Percentiles rank a stretch among this genome's conserved stretches.
Evolutionary conservation across 2,329 filamentous ascomycete genomes (phyloP).

Genomic region (Colletotrichum sp.): DNA sequence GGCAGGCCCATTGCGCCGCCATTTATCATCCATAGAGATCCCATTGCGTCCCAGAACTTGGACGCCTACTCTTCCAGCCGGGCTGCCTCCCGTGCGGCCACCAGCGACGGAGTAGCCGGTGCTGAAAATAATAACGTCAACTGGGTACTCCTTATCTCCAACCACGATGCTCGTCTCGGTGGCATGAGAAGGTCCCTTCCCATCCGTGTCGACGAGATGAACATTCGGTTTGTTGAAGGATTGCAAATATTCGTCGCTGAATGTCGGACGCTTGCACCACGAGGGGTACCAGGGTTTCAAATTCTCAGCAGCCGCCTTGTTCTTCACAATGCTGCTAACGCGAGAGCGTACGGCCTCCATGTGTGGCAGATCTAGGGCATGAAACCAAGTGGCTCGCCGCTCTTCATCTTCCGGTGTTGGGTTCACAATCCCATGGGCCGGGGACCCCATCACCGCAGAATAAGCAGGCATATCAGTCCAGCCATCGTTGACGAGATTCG

Average conservation of each 20-base stretch:
- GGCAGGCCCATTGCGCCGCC: background rate
- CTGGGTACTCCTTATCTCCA: constrained; percentile 48
- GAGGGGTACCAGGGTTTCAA: constrained; percentile 64
- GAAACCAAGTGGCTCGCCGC: background rate
- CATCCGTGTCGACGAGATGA: constrained; percentile 62
- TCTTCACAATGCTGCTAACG: constrained; percentile 52
- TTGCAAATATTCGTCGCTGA: constrained; percentile 63
- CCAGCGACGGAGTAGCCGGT: constrained; percentile 18
- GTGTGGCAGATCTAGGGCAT: constrained; percentile 30
- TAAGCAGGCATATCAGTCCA: constrained; percentile 49
- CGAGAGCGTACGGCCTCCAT: constrained; percentile 49
- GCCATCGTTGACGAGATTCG: constrained; percentile 52
- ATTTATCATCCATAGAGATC: constrained; percentile 20
- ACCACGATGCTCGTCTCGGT: constrained; percentile 36
- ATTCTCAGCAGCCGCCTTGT: constrained; percentile 51
- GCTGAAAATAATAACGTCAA: constrained; percentile 36
- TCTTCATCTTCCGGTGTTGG: constrained; percentile 26
- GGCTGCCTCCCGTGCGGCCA: background rate
- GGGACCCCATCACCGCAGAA: constrained; percentile 37
- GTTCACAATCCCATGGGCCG: constrained; percentile 38
- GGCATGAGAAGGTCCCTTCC: constrained; percentile 40
- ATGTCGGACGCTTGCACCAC: constrained; percentile 68
- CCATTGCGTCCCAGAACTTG: constrained; percentile 18
- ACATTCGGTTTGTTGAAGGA: constrained; percentile 65
- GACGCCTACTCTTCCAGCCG: constrained; percentile 11